A percentile compares a stretch with the other conserved stretches of the same genome.
These are phyloP conservation scores for Penstemon barbatus DNA, from an alignment of 257 asterid genomes.

Conservation along the genomic window DNA sequence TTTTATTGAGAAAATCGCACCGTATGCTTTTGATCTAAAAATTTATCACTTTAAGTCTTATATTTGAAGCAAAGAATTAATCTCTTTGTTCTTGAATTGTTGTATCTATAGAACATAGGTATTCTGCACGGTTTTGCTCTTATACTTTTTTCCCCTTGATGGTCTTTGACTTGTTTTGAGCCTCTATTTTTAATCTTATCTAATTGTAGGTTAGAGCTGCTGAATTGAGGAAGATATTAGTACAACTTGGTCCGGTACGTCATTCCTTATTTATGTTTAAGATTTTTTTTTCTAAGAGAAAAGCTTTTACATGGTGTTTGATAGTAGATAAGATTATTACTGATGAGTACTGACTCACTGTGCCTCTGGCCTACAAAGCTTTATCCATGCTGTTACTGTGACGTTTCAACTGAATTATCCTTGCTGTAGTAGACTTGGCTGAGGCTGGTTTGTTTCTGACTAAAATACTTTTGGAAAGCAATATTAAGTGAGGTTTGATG, in stretches of 20 bases:
- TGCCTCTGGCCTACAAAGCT: neutral
- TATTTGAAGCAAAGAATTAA: neutral
- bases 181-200: constrained; percentile 22
- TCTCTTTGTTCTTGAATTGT: neutral
- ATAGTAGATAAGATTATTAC: neutral
- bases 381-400: neutral
- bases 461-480: neutral
- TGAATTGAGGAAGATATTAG: constrained; percentile 75
- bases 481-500: neutral
- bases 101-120: neutral
- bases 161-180: constrained; percentile 17
- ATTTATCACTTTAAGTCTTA: neutral
- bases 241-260: constrained; percentile 92
- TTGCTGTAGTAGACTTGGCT: constrained; percentile 2
- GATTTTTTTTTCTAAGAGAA: neutral
- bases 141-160: neutral
- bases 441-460: neutral
- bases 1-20: neutral
- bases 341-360: neutral
- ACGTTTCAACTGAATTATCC: constrained; percentile 3
- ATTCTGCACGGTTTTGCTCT: neutral
- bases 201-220: constrained; percentile 79
- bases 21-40: neutral
- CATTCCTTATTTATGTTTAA: neutral
- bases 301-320: constrained; percentile 6